Conservation (phyloP, 1,284 basidiomycete genomes). For the Takashimella koratensis region DNA sequence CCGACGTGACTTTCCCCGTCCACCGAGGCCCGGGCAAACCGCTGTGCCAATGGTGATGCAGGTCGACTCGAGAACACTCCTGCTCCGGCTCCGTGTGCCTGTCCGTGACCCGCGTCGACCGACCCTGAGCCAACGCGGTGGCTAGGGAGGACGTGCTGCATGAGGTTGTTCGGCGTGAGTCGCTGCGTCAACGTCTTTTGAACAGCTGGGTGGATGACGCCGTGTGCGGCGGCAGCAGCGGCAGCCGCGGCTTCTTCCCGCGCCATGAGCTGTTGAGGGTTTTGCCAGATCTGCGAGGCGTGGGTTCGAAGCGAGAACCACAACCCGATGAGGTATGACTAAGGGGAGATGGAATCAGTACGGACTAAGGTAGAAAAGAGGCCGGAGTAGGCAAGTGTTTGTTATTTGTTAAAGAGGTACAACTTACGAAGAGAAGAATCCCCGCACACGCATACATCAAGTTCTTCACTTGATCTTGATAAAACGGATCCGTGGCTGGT, state of each 20-base stretch:
- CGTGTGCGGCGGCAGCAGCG: conserved; percentile 39
- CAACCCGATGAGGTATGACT: conserved; percentile 95
- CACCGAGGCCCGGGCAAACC: not conserved
- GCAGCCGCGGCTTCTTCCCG: conserved; percentile 56
- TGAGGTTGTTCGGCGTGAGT: conserved; percentile 53
- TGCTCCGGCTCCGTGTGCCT: not conserved
- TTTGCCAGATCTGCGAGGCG: conserved; percentile 99
- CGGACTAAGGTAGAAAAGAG: conserved; percentile 1
- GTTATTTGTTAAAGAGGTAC: too few species aligned
- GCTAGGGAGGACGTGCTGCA: conserved; percentile 45
- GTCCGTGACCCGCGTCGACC: not conserved
- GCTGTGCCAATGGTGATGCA: not conserved
- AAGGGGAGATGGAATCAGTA: not conserved
- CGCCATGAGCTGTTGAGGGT: conserved; percentile 80
- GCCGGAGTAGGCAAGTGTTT: not conserved
- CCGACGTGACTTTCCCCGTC: not conserved
- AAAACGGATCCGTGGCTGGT: conserved; percentile 90
- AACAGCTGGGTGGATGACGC: conserved; percentile 50
- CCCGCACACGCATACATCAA: conserved; percentile 93
- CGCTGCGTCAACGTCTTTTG: conserved; percentile 73
- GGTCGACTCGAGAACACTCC: not conserved
- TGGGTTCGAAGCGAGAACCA: conserved; percentile 99
- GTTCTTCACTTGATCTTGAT: conserved; percentile 87
- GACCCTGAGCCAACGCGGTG: conserved; percentile 25
- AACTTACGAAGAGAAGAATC: conserved; percentile 79